A percentile compares a stretch with the other conserved stretches of the same genome.
phyloP scores from a whole-genome alignment of 2,329 filamentous ascomycete species.

The Lachnellula arida region DNA sequence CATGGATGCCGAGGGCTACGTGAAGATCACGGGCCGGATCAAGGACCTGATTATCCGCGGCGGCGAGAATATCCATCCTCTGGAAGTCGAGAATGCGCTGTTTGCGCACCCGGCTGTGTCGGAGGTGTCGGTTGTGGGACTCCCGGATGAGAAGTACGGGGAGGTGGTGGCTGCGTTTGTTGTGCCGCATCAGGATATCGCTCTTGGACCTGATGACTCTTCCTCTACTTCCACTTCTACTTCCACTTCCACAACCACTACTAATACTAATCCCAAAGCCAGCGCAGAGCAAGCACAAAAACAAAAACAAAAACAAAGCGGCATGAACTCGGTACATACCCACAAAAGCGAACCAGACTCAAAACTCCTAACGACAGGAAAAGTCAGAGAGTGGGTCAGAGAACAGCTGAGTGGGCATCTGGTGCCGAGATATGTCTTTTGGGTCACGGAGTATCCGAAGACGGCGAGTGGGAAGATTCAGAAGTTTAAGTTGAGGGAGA shows the following conservation, averaged over 20 bases:
- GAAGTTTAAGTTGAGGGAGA: slow-evolving; percentile 79
- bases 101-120: slow-evolving; percentile 65
- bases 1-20: slow-evolving; percentile 79
- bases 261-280: background rate
- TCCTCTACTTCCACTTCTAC: no score
- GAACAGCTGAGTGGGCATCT: slow-evolving; percentile 66
- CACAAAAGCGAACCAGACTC: slow-evolving; percentile 10
- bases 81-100: slow-evolving; percentile 87
- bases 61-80: slow-evolving; percentile 92
- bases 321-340: background rate
- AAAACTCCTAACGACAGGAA: slow-evolving; percentile 46
- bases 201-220: slow-evolving; percentile 21
- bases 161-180: slow-evolving; percentile 86
- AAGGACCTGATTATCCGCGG: slow-evolving; percentile 95
- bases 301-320: background rate
- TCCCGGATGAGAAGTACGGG: slow-evolving; percentile 77
- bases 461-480: slow-evolving; percentile 96
- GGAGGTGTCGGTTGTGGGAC: slow-evolving; percentile 78
- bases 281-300: background rate
- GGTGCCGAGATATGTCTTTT: slow-evolving; percentile 88
- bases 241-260: no score
- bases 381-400: slow-evolving; percentile 68
- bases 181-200: slow-evolving; percentile 43
- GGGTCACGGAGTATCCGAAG: slow-evolving; percentile 80
- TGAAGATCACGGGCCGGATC: slow-evolving; percentile 84